Evolutionary conservation across 257 asterid genomes (phyloP), one percentile per base, ranked within the genome.

Genomic region (Solanum piurae): DNA sequence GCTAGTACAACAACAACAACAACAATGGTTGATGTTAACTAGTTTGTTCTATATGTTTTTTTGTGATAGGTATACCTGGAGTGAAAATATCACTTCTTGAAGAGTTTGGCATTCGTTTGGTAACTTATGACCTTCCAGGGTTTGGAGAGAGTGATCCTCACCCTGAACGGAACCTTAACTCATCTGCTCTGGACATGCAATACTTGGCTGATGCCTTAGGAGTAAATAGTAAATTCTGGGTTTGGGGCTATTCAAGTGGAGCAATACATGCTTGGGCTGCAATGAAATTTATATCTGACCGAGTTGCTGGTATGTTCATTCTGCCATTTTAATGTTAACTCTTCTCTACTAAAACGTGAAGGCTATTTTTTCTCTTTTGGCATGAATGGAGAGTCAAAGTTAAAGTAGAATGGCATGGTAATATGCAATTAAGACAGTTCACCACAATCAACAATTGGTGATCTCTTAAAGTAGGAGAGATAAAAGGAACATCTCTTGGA

Each of bases 71-170:
- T 85, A 88, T 94, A 84, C 91, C 95, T 2, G 97, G 98, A 9
- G 87, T 96, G 86, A 92, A 89, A 21, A 84, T 18, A 55, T 88
- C 95, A 31, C 86, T 96, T 87, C 91, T 96, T 90, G 93, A 94
- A 89, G 98, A 94, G 88, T 96, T 94, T 85, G 99, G 99, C 66
- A 93, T 95, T 87, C 94, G 95, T 34, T 88, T 96, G 74, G 90
- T 96, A 83, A 89, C 96, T 85, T 95, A 95, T 29, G 99, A 96
- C 89, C 98, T 94, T 74, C 98, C 99, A 38, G 98, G 99, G 58
- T 96, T 95, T 87, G 99, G 99, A 83, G 99, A 95, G 92, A 95
- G 99, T 12, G 97, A 94, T 89, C 96, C 98, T 49, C 97, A 95
- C 86, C 92, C 94, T 16, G 90, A 66, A 33, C 89, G 98, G 71